These are phyloP conservation scores for Candida methanosorbosa DNA, from an alignment of 805 yeast genomes.

Conservation along the genomic window DNA sequence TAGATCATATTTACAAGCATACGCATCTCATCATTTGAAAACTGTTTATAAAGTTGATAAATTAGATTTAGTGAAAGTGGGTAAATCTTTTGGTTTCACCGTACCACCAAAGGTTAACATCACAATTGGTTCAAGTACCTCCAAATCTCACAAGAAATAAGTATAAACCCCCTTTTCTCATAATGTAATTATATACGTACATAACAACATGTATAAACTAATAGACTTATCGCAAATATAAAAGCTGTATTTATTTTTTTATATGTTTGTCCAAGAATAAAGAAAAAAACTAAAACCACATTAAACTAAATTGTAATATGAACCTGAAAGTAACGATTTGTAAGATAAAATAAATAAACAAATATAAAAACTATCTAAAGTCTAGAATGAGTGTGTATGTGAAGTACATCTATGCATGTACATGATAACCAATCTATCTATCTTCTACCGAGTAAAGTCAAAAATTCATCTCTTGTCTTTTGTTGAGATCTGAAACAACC, in stretches of 20 bases:
- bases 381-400: neutral
- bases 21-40: slow-evolving; percentile 92
- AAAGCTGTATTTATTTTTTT: too few relatives aligned
- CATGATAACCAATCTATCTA: too few relatives aligned
- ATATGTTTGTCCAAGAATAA: too few relatives aligned
- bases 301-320: too few relatives aligned
- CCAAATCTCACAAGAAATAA: slow-evolving; percentile 10
- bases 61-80: slow-evolving; percentile 88
- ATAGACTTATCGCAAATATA: too few relatives aligned
- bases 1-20: slow-evolving; percentile 93
- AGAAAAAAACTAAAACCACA: too few relatives aligned
- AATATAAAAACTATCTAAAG: neutral
- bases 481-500: slow-evolving; percentile 93
- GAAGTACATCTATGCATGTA: neutral
- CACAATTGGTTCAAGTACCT: slow-evolving; percentile 78
- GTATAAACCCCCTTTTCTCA: too few relatives aligned
- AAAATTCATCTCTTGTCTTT: slow-evolving; percentile 93
- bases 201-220: too few relatives aligned
- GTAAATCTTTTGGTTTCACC: slow-evolving; percentile 89
- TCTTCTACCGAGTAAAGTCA: slow-evolving; percentile 69
- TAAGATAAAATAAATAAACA: neutral
- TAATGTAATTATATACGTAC: too few relatives aligned
- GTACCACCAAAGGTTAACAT: slow-evolving; percentile 97
- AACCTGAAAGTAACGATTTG: too few relatives aligned
- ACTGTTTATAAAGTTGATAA: slow-evolving; percentile 95